Evolutionary conservation across 2,329 filamentous ascomycete genomes (phyloP), one percentile per base, ranked within the genome.

Genomic region (Aureobasidium namibiae): DNA sequence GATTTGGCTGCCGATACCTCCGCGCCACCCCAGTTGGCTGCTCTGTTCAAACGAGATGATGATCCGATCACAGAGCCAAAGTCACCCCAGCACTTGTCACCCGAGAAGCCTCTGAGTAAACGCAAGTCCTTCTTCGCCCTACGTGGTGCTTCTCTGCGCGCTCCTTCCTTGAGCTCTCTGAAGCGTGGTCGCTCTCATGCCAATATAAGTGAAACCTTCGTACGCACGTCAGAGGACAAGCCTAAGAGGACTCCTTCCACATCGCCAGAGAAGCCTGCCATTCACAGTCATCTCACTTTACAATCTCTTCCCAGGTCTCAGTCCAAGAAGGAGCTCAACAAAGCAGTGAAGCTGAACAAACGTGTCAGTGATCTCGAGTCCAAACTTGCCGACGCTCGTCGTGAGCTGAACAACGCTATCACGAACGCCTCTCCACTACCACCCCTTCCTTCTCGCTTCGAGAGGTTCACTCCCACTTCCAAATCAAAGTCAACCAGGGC

Each of bases 321-420:
- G 2, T 83, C 80, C 2, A 80, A 79, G 65, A 80, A 78, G 64
- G 82, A 85, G 56, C 70, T 85, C 6, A 74, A 78, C 52, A 80
- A 78, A 65, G 80, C 85, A 64, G 74, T 78, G 60, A 83, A 82
- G 62, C 71, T 86, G 33, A 73, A 76, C 41, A 84, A 83, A 70
- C 77, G 81, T 56, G 82, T 86, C 31, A 84, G 81, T 63, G 78
- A 85, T 63, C 75, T 86, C 13, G 83, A 86, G 64, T 68, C 73
- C 13, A 84, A 85, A 66, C 75, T 86, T 31, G 73, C 80, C 16
- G 74, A 76, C 36, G 82, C 82, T 9, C 76, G 81, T 34, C 75
- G 75, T 50, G 79, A 86, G 68, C 74, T 86, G 24, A 73, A 75
- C 33, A 72, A 78, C 5, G 73, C 79, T 39, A 70, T 81, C 16